Evolutionary conservation across 148 eudicot species (phyloP), one percentile per base, ranked within the genome.

Genomic region (Cornus suecica): DNA sequence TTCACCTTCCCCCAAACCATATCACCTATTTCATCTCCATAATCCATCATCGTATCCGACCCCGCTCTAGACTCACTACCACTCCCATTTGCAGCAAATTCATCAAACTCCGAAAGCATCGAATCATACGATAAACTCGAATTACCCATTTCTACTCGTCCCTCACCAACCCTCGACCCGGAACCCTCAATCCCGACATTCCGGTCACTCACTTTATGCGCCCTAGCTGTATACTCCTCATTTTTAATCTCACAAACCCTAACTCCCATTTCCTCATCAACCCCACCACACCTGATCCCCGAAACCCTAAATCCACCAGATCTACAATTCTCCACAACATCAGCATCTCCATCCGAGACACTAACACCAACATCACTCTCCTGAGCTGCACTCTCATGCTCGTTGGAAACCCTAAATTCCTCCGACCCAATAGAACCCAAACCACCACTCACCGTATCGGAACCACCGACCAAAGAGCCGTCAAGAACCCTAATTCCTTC

Each of bases 1-100:
- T 95, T 95, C 79, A 95, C 99, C 80, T 92, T 95, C 10, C 97
- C 99, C 99, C 99, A 95, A 20, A 95, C 97, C 99, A 92, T 86
- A 83, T 95, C 97, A 37, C 97, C 99, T 58, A 88, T 83, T 77
- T 86, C 88, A 76, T 79, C 89, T 9, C 85, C 87, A 48, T 82
- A 66, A 41, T 88, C 90, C 73, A 74, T 26, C 16, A 80, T 56
- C 65, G 67, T 68, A 29, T 58, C 26, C 27, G 69, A 30, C 34
- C 73, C 79, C 27, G 28, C 65, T 26, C 60, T 61, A 61, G 71
- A 71, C 4, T 72, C 78, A 60, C 51, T 79, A 63, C 68, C 68
- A 4, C 37, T 26, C 48, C 76, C 85, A 77, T 73, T 69, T 9
- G 69, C 79, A 1, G 72, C 85, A 71, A 45, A 82, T 22, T 76